phyloP scores from a whole-genome alignment of 441 rosid genomes.

The Bocquillonia castaneifolia region DNA sequence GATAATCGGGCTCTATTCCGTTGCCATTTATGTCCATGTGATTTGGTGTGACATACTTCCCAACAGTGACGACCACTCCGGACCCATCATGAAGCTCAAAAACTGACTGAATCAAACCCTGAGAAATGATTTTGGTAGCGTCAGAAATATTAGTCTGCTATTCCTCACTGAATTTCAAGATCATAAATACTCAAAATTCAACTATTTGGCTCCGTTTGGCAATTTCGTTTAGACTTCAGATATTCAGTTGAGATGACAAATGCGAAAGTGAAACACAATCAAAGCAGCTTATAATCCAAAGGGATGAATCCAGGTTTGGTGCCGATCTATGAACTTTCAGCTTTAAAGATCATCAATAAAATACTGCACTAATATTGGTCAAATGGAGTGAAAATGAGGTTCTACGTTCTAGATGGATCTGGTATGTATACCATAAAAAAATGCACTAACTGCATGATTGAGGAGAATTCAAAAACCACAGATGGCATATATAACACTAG shows the following conservation, averaged over 20 bases:
- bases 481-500: constrained; percentile 1
- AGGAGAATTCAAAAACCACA: neutral
- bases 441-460: neutral
- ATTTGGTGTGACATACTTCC: constrained; percentile 88
- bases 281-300: neutral
- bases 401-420: neutral
- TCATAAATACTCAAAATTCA: neutral
- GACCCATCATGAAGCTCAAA: constrained; percentile 90
- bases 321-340: neutral
- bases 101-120: constrained; percentile 91
- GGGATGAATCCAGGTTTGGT: neutral
- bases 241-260: neutral
- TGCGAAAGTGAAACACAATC: neutral
- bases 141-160: constrained; percentile 9
- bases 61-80: constrained; percentile 78
- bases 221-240: neutral
- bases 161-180: neutral
- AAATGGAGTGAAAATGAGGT: neutral
- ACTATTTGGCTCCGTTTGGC: neutral
- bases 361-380: neutral
- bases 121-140: constrained; percentile 10
- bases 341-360: neutral
- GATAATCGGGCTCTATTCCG: constrained; percentile 78
- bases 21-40: constrained; percentile 89
- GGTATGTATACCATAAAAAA: neutral